These are phyloP conservation scores for Blumeria hordei DNA, from an alignment of 2,329 filamentous ascomycete species.

Conservation along the genomic window DNA sequence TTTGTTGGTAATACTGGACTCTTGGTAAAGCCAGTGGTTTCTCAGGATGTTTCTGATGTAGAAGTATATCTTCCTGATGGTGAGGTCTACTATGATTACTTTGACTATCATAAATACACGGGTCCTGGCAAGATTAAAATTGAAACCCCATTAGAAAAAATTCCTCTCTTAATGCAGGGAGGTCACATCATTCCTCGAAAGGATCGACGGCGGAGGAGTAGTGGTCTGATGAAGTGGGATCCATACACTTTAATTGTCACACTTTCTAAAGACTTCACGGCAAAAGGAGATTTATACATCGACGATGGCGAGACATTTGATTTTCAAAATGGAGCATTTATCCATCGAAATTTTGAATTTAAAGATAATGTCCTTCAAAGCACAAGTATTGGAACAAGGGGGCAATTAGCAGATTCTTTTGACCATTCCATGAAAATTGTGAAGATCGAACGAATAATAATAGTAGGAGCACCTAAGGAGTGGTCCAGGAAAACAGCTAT, in stretches of 20 bases:
- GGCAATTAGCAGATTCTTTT: slow-evolving; percentile 45
- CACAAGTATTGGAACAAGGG: slow-evolving; percentile 33
- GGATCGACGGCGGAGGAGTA: slow-evolving; percentile 66
- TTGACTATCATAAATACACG: slow-evolving; percentile 52
- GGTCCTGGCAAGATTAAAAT: slow-evolving; percentile 48
- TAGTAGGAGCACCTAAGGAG: slow-evolving; percentile 51
- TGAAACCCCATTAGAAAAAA: slow-evolving; percentile 57
- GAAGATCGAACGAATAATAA: slow-evolving; percentile 56
- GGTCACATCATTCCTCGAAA: slow-evolving; percentile 81
- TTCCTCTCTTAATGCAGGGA: slow-evolving; percentile 77
- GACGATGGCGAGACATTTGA: slow-evolving; percentile 92
- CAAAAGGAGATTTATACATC: slow-evolving; percentile 63
- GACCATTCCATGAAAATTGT: slow-evolving; percentile 59
- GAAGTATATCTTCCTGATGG: slow-evolving; percentile 75
- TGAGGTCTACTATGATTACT: slow-evolving; percentile 88
- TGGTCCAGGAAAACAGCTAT: slow-evolving; percentile 45
- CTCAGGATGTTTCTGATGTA: slow-evolving; percentile 45
- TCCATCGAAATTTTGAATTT: slow-evolving; percentile 61
- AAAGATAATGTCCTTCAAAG: slow-evolving; percentile 35
- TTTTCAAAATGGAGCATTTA: slow-evolving; percentile 63
- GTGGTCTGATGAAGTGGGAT: slow-evolving; percentile 75
- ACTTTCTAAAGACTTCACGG: slow-evolving; percentile 41
- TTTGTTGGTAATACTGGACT: slow-evolving; percentile 76
- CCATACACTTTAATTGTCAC: slow-evolving; percentile 78
- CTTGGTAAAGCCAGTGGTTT: slow-evolving; percentile 74